These are phyloP conservation scores for Botryobasidium botryosum DNA, from an alignment of 768 basidiomycete species.

Conservation along the genomic window DNA sequence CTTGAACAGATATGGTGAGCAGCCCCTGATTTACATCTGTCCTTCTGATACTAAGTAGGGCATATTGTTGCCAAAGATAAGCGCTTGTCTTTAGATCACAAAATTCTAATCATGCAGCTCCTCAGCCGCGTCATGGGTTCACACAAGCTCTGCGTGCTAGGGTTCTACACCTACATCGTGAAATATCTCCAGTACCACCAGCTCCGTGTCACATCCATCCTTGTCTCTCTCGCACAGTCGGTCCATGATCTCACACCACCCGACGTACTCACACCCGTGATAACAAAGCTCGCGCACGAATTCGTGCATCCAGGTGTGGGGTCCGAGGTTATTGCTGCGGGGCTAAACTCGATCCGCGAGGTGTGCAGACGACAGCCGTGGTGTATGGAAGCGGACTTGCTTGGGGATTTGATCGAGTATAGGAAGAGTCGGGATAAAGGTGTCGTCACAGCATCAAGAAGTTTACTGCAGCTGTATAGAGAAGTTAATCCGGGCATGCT, in stretches of 20 bases:
- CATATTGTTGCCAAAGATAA: conserved; percentile 41
- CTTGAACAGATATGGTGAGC: conserved; percentile 44
- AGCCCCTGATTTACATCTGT: background rate
- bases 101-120: conserved; percentile 92
- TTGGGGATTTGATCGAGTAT: conserved; percentile 88
- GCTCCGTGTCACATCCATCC: conserved; percentile 79
- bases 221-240: conserved; percentile 85
- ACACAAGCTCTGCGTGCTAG: conserved; percentile 84
- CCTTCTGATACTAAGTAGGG: background rate
- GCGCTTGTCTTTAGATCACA: conserved; percentile 92
- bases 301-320: conserved; percentile 97
- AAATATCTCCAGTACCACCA: conserved; percentile 82
- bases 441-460: conserved; percentile 76
- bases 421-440: conserved; percentile 89
- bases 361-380: conserved; percentile 90
- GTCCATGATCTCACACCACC: conserved; percentile 93
- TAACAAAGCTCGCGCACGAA: conserved; percentile 84
- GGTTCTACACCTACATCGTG: conserved; percentile 91
- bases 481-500: conserved; percentile 91
- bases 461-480: conserved; percentile 78
- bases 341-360: conserved; percentile 90
- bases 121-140: conserved; percentile 83
- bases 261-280: conserved; percentile 73
- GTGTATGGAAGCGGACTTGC: conserved; percentile 89
- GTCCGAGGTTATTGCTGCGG: conserved; percentile 86